Conservation (phyloP, 345 rosid species). For the Lumnitzera racemosa region DNA sequence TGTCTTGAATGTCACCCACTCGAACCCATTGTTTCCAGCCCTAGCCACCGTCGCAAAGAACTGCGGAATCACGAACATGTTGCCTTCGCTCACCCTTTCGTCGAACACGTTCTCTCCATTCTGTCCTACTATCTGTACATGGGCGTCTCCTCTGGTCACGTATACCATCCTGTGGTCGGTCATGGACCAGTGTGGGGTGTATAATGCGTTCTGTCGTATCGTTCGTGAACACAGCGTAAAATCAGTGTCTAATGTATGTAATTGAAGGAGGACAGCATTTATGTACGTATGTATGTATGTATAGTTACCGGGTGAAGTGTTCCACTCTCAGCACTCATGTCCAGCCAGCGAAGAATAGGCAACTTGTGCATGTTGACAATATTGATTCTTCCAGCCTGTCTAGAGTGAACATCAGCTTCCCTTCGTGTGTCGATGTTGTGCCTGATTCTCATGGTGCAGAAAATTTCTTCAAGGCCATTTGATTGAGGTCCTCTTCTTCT, state of each 20-base stretch:
- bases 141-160: slow-evolving; percentile 41
- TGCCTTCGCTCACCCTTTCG: slow-evolving; percentile 19
- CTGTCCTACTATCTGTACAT: slow-evolving; percentile 18
- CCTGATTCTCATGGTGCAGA: slow-evolving; percentile 24
- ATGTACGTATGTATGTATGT: not conserved
- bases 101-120: slow-evolving; percentile 21
- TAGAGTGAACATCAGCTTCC: slow-evolving; percentile 20
- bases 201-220: slow-evolving; percentile 51
- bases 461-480: slow-evolving; percentile 25
- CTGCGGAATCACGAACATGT: slow-evolving; percentile 29
- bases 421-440: slow-evolving; percentile 19
- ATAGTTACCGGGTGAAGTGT: slow-evolving; percentile 17
- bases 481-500: not conserved
- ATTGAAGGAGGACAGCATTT: no score
- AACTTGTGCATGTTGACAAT: slow-evolving; percentile 19
- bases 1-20: slow-evolving; percentile 26
- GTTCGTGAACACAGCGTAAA: not conserved
- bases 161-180: slow-evolving; percentile 60
- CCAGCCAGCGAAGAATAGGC: slow-evolving; percentile 19
- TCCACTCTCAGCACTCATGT: slow-evolving; percentile 31
- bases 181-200: slow-evolving; percentile 58
- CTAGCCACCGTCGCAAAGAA: slow-evolving; percentile 10
- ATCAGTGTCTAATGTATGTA: no score
- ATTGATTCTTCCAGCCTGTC: slow-evolving; percentile 24
- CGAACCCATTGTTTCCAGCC: slow-evolving; percentile 25